phyloP scores from a whole-genome alignment of 176 grass and related monocot genomes.

The Chrysopogon serrulatus region DNA sequence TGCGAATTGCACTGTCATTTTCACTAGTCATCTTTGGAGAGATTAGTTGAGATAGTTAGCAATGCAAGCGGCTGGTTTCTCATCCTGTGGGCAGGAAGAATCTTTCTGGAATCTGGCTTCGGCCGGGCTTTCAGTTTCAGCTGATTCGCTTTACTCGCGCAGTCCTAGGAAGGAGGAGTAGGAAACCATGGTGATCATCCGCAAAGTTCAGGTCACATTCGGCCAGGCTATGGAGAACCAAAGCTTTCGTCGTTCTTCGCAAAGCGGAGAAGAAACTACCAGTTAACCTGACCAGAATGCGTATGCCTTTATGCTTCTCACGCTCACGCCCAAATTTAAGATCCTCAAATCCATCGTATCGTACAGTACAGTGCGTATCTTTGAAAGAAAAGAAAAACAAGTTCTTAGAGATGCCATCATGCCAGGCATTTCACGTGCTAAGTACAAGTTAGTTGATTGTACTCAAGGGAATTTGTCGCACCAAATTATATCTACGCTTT shows the following conservation, averaged over 20 bases:
- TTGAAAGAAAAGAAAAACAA: neutral
- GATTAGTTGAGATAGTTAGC: neutral
- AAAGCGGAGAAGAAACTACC: too few relatives aligned
- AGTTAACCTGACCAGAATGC: too few relatives aligned
- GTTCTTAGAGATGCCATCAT: neutral
- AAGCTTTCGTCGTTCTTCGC: too few relatives aligned
- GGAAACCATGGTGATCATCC: neutral
- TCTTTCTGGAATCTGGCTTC: neutral
- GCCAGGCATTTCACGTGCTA: neutral
- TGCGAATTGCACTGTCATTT: neutral
- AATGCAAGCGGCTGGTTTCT: neutral
- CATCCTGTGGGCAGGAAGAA: neutral
- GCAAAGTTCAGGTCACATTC: neutral
- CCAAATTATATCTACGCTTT: neutral
- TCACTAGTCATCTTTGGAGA: neutral
- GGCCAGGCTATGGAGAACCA: too few relatives aligned
- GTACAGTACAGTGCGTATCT: neutral
- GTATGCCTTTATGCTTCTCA: too few relatives aligned
- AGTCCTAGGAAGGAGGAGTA: neutral
- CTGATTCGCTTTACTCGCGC: too few relatives aligned
- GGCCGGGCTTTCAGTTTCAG: too few relatives aligned
- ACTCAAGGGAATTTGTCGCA: neutral
- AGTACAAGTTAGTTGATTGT: neutral
- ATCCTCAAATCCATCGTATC: neutral
- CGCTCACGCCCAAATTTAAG: too few relatives aligned